Evolutionary conservation across 306 rosid species (phyloP), one percentile per base, ranked within the genome.

Genomic region (Ceratonia siliqua): DNA sequence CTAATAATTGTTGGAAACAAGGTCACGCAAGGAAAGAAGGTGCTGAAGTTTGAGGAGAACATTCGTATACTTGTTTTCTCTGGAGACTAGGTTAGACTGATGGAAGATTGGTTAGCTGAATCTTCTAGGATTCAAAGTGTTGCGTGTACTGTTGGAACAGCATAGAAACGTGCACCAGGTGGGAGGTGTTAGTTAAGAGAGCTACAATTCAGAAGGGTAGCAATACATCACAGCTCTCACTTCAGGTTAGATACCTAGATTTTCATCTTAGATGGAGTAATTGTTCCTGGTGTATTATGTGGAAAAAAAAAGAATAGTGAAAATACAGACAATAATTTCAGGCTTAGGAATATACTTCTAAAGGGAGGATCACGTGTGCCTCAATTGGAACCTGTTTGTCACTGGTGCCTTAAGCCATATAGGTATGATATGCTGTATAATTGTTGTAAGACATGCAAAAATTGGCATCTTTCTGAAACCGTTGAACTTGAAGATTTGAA

Each of bases 381-480:
- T 73, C 76, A 73, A 54, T 38, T 79, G 84, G 52, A 82, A 32
- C 95, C 95, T 50, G 32, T 72, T 65, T 91, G 97, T 79, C 83
- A 64, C 78, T 49, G 89, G 85, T 91, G 89, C 73, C 83, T 52
- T 39, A 74, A 64, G 86, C 73, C 91, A 48, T 91, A 91, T 82
- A 83, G 75, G 55, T 43, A 92, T 25, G 91, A 89, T 74, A 63
- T 85, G 79, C 87, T 85, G 89, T 91, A 91, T 77, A 81, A 89
- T 64, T 72, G 90, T 73, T 91, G 97, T 24, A 91, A 89, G 69
- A 54, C 78, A 71, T 91, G 97, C 83, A 81, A 74, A 53, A 75
- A 85, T 74, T 91, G 97, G 97, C 87, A 83, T 79, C 97, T 89
- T 68, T 95, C 97, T 27, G 92, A 89, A 38, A 92, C 97, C 73